Conservation (phyloP, 129 eudicot genomes). For the sunflower (Helianthus annuus) region HanXRQr2.0-SUNRISE NC_035433.2:8082565-8083064, state of each 20-base stretch:
- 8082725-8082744: slow-evolving; percentile 25
- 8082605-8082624: slow-evolving; percentile 39
- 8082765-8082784: slow-evolving; percentile 31
- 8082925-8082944: neutral
- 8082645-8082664: slow-evolving; percentile 34
- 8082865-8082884: slow-evolving; percentile 23
- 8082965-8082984: slow-evolving; percentile 23
- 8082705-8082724: slow-evolving; percentile 40
- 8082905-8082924: neutral
- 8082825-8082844: slow-evolving; percentile 28
- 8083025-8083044: slow-evolving; percentile 18
- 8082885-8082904: neutral
- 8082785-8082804: neutral
- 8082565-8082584: slow-evolving; percentile 50
- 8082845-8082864: slow-evolving; percentile 32
- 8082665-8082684: slow-evolving; percentile 28
- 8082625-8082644: slow-evolving; percentile 43
- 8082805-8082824: slow-evolving; percentile 24
- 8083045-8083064: neutral
- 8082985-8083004: slow-evolving; percentile 29
- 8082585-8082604: slow-evolving; percentile 55
- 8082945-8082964: slow-evolving; percentile 22
- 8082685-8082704: slow-evolving; percentile 30
- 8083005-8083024: slow-evolving; percentile 26
- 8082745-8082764: slow-evolving; percentile 8